Percentiles rank a stretch among this genome's conserved stretches.
phyloP scores from a whole-genome alignment of 805 yeast species.

The Metschnikowia noctiluminum region DNA sequence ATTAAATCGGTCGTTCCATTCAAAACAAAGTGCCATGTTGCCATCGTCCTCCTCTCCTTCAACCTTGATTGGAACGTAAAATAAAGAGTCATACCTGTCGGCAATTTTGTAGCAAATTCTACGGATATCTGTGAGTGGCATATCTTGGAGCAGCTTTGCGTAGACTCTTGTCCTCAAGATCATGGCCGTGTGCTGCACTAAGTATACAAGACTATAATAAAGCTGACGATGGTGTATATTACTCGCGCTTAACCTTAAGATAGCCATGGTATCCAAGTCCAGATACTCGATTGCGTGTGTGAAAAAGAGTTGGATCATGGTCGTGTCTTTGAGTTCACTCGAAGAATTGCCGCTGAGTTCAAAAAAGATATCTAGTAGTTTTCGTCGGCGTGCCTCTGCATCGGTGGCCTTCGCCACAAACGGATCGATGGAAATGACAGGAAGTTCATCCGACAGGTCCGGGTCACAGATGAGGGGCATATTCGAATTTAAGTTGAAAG shows the following conservation, averaged over 20 bases:
- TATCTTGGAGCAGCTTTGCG: constrained; percentile 13
- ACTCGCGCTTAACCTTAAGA: constrained; percentile 6
- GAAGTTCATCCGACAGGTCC: background rate
- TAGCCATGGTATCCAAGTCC: constrained; percentile 13
- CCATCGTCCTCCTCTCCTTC: constrained; percentile 7
- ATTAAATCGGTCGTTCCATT: constrained; percentile 24
- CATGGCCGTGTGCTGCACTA: constrained; percentile 11
- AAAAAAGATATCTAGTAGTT: constrained; percentile 6
- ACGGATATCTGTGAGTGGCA: constrained; percentile 27
- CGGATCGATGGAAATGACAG: constrained; percentile 5
- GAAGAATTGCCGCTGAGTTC: constrained; percentile 3
- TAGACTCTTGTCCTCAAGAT: constrained; percentile 4
- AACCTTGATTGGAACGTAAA: constrained; percentile 22
- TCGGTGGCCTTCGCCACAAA: constrained; percentile 9
- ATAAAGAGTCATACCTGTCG: constrained; percentile 20
- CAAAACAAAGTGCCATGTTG: constrained; percentile 12
- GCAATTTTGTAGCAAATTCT: constrained; percentile 25
- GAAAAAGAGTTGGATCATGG: constrained; percentile 14
- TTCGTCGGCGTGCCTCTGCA: constrained; percentile 10
- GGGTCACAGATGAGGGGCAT: constrained; percentile 15
- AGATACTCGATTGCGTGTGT: constrained; percentile 4
- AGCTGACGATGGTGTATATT: constrained; percentile 7
- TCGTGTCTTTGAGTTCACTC: constrained; percentile 12
- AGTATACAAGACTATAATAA: constrained; percentile 6
- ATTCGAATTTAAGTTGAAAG: background rate